phyloP scores from a whole-genome alignment of 2,329 filamentous ascomycete genomes.

The Alternaria rosae region DNA sequence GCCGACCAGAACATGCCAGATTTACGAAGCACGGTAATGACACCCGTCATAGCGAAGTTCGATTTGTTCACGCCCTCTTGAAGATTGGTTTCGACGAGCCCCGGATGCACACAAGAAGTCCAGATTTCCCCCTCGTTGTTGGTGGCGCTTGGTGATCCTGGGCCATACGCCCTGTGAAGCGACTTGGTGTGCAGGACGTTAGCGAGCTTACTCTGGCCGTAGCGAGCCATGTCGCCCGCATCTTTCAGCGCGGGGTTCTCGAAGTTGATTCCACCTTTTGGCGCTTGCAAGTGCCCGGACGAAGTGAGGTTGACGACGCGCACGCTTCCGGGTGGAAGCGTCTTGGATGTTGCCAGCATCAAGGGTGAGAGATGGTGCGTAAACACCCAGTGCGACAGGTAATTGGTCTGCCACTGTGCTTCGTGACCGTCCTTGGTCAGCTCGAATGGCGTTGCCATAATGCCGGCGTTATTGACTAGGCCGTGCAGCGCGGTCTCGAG shows the following conservation, averaged over 20 bases:
- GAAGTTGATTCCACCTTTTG: conserved; percentile 26
- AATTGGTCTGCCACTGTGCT: conserved; percentile 56
- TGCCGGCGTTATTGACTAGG: conserved; percentile 52
- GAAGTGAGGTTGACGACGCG: conserved; percentile 31
- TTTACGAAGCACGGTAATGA: background rate
- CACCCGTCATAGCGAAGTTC: background rate
- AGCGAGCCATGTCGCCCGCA: conserved; percentile 17
- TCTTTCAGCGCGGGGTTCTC: conserved; percentile 6
- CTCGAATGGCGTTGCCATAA: conserved; percentile 42
- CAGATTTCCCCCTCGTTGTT: conserved; percentile 18
- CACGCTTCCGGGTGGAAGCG: conserved; percentile 44
- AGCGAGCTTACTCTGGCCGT: conserved; percentile 35
- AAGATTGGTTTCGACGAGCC: conserved; percentile 26
- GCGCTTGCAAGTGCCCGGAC: conserved; percentile 19
- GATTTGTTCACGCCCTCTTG: background rate
- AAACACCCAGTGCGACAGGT: conserved; percentile 55
- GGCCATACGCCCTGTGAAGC: conserved; percentile 16
- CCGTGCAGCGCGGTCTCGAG: conserved; percentile 47
- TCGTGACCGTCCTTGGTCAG: conserved; percentile 54
- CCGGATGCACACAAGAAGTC: conserved; percentile 28
- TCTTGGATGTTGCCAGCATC: conserved; percentile 16
- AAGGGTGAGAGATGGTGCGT: conserved; percentile 50
- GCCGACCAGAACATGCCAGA: conserved; percentile 1
- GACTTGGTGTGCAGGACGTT: conserved; percentile 25
- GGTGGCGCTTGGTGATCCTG: conserved; percentile 9